Conservation (phyloP, 805 yeast species). For the Blastobotrys robertii region DNA sequence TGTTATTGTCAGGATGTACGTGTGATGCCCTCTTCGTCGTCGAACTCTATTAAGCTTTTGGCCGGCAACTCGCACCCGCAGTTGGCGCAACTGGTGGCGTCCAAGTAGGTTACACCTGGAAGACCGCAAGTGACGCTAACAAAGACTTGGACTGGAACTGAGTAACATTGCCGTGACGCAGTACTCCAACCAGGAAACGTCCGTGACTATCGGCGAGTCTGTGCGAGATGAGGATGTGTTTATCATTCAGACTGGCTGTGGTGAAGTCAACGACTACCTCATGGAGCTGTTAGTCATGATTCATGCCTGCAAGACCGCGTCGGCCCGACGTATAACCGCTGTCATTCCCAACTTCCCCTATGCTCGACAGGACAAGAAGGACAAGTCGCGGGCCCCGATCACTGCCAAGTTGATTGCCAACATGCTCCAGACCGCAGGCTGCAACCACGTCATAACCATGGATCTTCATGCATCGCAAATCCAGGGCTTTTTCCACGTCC, state of each 20-base stretch:
- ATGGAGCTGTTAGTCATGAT: constrained; percentile 85
- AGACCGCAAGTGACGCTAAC: neutral
- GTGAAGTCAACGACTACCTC: constrained; percentile 73
- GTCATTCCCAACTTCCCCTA: constrained; percentile 94
- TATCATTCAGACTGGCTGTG: constrained; percentile 78
- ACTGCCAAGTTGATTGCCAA: constrained; percentile 93
- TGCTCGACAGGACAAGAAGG: constrained; percentile 96
- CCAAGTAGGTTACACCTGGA: constrained; percentile 26
- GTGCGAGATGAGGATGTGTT: constrained; percentile 87
- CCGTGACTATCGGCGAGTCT: constrained; percentile 79
- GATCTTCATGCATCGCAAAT: constrained; percentile 96
- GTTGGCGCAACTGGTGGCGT: constrained; percentile 62
- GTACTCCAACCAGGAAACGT: constrained; percentile 80
- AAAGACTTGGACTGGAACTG: constrained; percentile 51
- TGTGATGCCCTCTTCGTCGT: constrained; percentile 1
- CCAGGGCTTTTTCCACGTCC: constrained; percentile 91
- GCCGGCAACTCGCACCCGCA: constrained; percentile 82
- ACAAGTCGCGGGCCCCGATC: constrained; percentile 91
- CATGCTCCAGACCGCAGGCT: constrained; percentile 85
- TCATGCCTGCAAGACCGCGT: constrained; percentile 92
- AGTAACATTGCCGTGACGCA: constrained; percentile 75
- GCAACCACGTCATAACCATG: constrained; percentile 92
- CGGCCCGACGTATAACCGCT: constrained; percentile 88
- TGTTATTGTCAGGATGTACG: too few species aligned
- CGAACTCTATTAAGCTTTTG: constrained; percentile 47